Conservation (phyloP, 768 basidiomycete species). For the Astraeus odoratus region DNA sequence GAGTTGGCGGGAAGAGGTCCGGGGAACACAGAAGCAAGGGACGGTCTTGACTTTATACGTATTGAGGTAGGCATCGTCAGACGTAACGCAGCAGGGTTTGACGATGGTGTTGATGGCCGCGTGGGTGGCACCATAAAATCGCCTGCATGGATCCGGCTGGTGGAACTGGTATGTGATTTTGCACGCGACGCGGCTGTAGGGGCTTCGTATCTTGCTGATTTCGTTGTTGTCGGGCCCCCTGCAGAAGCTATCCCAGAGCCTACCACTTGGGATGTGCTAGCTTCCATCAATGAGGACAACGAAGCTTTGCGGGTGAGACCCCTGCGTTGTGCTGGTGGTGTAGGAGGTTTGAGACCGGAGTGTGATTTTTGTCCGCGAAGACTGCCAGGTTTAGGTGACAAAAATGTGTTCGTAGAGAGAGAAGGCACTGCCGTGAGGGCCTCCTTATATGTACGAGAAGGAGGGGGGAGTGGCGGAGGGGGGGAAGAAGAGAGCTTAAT, state of each 20-base stretch:
- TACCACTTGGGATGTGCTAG: constrained; percentile 46
- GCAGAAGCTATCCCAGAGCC: constrained; percentile 40
- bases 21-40: constrained; percentile 72
- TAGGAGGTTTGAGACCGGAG: constrained; percentile 70
- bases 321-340: constrained; percentile 57
- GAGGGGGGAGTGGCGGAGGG: constrained; percentile 42
- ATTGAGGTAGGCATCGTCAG: constrained; percentile 85
- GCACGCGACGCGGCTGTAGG: constrained; percentile 80
- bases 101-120: constrained; percentile 72
- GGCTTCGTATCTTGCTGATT: constrained; percentile 56
- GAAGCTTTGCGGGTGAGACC: constrained; percentile 69
- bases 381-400: constrained; percentile 63
- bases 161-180: constrained; percentile 59
- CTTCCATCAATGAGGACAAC: constrained; percentile 65
- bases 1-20: constrained; percentile 29
- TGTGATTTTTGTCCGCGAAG: constrained; percentile 82
- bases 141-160: constrained; percentile 47
- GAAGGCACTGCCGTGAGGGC: constrained; percentile 45
- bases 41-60: constrained; percentile 64
- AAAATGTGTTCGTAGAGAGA: constrained; percentile 47
- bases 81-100: constrained; percentile 69
- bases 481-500: constrained; percentile 66
- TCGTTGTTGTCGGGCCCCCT: constrained; percentile 29
- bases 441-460: constrained; percentile 52
- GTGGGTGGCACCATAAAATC: constrained; percentile 72